Percentiles rank a stretch among this genome's conserved stretches.
These are phyloP conservation scores for Candida endomychidarum DNA, from an alignment of 805 yeast species.

Conservation along the genomic window DNA sequence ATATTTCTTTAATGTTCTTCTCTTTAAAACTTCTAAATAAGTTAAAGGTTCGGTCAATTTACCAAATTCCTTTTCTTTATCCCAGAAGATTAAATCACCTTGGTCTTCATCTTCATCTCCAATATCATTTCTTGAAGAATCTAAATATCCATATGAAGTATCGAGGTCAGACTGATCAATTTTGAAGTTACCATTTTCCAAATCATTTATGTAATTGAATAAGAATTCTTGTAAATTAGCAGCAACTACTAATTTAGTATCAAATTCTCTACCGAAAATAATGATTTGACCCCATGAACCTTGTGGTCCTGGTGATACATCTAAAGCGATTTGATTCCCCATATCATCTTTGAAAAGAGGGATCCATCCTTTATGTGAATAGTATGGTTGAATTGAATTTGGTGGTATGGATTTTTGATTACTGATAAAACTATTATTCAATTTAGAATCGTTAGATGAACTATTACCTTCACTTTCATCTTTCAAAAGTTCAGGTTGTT, in stretches of 20 bases:
- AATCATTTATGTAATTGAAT: slow-evolving; percentile 37
- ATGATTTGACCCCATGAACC: slow-evolving; percentile 45
- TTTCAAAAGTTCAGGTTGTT: slow-evolving; percentile 16
- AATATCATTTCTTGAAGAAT: slow-evolving; percentile 37
- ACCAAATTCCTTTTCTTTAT: slow-evolving; percentile 37
- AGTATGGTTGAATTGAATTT: slow-evolving; percentile 35
- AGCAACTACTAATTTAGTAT: slow-evolving; percentile 43
- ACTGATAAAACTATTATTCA: slow-evolving; percentile 26
- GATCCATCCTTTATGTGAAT: slow-evolving; percentile 42
- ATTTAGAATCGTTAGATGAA: slow-evolving; percentile 17
- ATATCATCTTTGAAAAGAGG: slow-evolving; percentile 40
- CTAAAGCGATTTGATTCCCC: slow-evolving; percentile 46
- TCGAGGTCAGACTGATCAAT: slow-evolving; percentile 38
- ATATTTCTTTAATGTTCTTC: slow-evolving; percentile 39
- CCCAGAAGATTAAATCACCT: slow-evolving; percentile 42
- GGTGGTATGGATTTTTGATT: slow-evolving; percentile 41
- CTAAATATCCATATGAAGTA: slow-evolving; percentile 35
- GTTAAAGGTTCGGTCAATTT: slow-evolving; percentile 28
- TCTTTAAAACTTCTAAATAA: slow-evolving; percentile 44
- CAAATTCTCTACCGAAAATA: slow-evolving; percentile 45
- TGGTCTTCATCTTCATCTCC: slow-evolving; percentile 48
- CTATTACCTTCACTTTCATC: slow-evolving; percentile 16
- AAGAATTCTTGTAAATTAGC: slow-evolving; percentile 39
- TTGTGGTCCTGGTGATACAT: slow-evolving; percentile 39
- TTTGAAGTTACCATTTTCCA: slow-evolving; percentile 41